Evolutionary conservation across 2,329 filamentous ascomycete species (phyloP).

Genomic region (Lachnellula willkommii): DNA sequence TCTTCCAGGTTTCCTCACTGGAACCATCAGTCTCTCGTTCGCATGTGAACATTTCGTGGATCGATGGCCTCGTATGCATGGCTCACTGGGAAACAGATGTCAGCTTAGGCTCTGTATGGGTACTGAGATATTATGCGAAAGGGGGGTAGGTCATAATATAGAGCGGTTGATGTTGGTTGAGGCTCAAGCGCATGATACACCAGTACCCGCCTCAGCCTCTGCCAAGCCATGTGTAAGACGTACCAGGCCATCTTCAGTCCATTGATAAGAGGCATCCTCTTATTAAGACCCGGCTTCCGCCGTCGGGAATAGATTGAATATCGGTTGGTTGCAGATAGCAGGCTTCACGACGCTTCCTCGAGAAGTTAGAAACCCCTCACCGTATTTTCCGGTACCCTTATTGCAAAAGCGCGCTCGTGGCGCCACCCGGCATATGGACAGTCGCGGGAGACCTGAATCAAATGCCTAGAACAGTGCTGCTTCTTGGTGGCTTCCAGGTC

Average conservation of each 20-base stretch:
- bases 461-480: conserved; percentile 6
- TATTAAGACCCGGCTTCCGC: conserved; percentile 3
- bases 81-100: conserved; percentile 46
- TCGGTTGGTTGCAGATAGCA: conserved; percentile 15
- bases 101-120: conserved; percentile 10
- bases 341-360: conserved; percentile 7
- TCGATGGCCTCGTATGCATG: conserved; percentile 70
- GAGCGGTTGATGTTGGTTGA: conserved; percentile 5
- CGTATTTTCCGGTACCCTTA: conserved; percentile 5
- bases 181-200: conserved; percentile 8
- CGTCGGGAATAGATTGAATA: conserved; percentile 8
- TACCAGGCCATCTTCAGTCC: conserved; percentile 72
- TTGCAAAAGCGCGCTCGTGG: not conserved
- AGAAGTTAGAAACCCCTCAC: conserved; percentile 21
- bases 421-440: conserved; percentile 14
- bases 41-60: conserved; percentile 70
- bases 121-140: not conserved
- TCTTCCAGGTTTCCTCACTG: conserved; percentile 66
- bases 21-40: conserved; percentile 61
- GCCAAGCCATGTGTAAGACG: conserved; percentile 29
- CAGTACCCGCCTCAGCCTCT: conserved; percentile 4
- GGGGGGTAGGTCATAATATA: not conserved
- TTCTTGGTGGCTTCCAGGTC: conserved; percentile 13
- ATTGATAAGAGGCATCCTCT: conserved; percentile 61
- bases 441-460: conserved; percentile 4